Evolutionary conservation across 306 rosid genomes (phyloP).

Genomic region (Quercus robur): DNA sequence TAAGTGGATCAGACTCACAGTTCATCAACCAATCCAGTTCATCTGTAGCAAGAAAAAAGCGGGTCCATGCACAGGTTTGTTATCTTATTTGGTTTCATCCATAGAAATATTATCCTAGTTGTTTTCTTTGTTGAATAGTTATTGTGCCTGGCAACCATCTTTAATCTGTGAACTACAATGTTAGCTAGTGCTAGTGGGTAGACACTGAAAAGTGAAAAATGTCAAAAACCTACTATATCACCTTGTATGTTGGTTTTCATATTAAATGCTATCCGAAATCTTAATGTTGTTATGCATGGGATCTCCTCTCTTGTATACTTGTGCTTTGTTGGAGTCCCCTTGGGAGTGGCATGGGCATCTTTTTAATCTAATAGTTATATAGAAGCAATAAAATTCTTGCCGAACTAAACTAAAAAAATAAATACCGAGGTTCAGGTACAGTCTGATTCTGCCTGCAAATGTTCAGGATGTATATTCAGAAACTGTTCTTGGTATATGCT

Average conservation of each 20-base stretch:
- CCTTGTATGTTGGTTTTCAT: background rate
- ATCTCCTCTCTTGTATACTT: background rate
- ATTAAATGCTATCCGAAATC: background rate
- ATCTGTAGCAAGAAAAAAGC: constrained; percentile 72
- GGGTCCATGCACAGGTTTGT: constrained; percentile 84
- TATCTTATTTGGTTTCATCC: constrained; percentile 5
- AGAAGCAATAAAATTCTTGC: background rate
- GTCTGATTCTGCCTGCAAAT: background rate
- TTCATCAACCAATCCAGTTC: constrained; percentile 58
- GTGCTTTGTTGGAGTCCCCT: background rate
- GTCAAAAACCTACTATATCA: background rate
- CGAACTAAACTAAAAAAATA: background rate
- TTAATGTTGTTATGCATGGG: background rate
- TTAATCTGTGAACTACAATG: constrained; percentile 1
- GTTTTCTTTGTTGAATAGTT: background rate
- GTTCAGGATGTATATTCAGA: constrained; percentile 1
- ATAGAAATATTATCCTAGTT: background rate
- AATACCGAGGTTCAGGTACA: background rate
- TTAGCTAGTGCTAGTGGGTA: constrained; percentile 11
- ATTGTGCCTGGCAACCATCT: background rate
- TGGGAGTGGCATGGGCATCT: too few relatives aligned
- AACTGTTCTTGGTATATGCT: constrained; percentile 4
- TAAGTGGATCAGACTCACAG: constrained; percentile 70
- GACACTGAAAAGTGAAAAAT: background rate
- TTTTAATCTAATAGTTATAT: background rate